These are phyloP conservation scores for Dryadomyces quercus-mongolicae DNA, from an alignment of 2,329 filamentous ascomycete species.

Conservation along the genomic window DNA sequence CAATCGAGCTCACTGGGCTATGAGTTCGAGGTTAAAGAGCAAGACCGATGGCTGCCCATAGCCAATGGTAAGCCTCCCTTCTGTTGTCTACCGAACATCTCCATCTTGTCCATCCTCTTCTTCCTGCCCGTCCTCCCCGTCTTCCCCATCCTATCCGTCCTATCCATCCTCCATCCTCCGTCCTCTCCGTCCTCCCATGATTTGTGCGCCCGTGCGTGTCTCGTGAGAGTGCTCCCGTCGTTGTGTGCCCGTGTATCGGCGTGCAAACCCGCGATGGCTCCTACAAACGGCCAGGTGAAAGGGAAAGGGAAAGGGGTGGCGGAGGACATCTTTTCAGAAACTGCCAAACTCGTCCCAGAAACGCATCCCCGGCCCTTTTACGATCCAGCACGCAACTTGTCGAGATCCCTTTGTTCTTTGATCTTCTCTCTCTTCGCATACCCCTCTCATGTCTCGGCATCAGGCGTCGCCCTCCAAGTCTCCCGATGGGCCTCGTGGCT, in stretches of 20 bases:
- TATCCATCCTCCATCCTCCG: neutral
- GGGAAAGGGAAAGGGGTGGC: neutral
- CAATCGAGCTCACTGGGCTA: conserved; percentile 65
- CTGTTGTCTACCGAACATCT: conserved; percentile 15
- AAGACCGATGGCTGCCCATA: conserved; percentile 98
- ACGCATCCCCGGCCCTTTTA: neutral
- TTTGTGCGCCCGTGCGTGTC: neutral
- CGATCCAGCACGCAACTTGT: neutral
- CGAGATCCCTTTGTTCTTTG: neutral
- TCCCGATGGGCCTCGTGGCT: conserved; percentile 32
- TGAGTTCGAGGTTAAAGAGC: conserved; percentile 98
- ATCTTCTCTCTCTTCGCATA: conserved; percentile 1
- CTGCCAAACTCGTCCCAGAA: neutral
- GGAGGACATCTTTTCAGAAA: neutral
- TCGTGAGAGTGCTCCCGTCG: neutral
- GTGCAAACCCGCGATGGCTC: neutral
- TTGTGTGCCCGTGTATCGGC: no score
- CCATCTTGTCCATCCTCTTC: neutral
- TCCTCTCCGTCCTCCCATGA: neutral
- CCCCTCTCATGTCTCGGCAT: conserved; percentile 48
- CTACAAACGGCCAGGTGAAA: neutral
- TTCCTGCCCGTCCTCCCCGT: neutral
- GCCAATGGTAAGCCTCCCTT: conserved; percentile 99
- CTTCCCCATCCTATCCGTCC: neutral
- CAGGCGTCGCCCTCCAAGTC: conserved; percentile 33